Percentiles rank a stretch among this genome's conserved stretches.
Conservation (phyloP, 192 early-diverging fungal genomes). For the Coemansia sp. region DNA sequence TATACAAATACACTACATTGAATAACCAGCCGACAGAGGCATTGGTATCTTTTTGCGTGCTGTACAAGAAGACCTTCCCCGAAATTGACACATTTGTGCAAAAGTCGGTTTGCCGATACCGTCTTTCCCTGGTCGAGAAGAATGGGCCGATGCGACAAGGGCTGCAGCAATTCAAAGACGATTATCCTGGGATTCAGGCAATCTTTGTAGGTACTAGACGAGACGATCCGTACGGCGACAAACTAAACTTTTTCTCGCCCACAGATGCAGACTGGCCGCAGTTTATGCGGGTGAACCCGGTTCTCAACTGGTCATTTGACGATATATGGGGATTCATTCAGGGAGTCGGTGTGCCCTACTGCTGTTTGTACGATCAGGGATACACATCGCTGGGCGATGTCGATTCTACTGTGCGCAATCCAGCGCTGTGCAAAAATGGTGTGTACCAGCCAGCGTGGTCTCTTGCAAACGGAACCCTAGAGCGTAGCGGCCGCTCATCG, state of each 20-base stretch:
- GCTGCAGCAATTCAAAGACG: constrained; percentile 66
- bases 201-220: constrained; percentile 82
- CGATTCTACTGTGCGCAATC: constrained; percentile 83
- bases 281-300: constrained; percentile 88
- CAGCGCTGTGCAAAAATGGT: constrained; percentile 59
- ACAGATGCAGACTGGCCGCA: constrained; percentile 90
- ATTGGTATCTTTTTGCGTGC: constrained; percentile 74
- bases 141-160: constrained; percentile 75
- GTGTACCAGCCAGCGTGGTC: constrained; percentile 31
- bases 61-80: constrained; percentile 71
- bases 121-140: constrained; percentile 63
- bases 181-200: constrained; percentile 57
- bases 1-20: constrained; percentile 39
- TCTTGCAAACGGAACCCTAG: constrained; percentile 27
- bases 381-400: constrained; percentile 91
- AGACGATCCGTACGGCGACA: constrained; percentile 70
- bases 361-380: constrained; percentile 84
- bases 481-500: constrained; percentile 47
- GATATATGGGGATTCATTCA: constrained; percentile 80
- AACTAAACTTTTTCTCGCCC: constrained; percentile 57
- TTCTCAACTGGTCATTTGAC: constrained; percentile 86
- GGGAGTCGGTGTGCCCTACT: constrained; percentile 71
- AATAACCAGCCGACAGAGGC: constrained; percentile 2
- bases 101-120: constrained; percentile 65
- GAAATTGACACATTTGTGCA: constrained; percentile 89